Evolutionary conservation across 805 yeast species (phyloP).

Genomic region (Phaffomyces opuntiae): DNA sequence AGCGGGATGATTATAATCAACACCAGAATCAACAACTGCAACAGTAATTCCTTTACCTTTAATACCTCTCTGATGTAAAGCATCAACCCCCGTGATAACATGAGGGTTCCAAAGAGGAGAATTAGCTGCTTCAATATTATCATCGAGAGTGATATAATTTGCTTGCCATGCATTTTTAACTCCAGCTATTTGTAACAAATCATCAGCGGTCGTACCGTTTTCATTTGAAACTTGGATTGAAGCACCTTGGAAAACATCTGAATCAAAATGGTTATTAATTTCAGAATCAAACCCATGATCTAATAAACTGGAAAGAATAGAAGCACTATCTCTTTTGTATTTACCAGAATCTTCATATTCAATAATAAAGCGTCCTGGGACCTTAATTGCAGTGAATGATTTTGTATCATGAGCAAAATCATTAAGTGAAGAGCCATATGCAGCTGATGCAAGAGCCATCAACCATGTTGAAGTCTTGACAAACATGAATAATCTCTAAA

Average conservation of each 20-base stretch:
- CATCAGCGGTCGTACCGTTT: conserved; percentile 7
- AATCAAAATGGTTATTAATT: conserved; percentile 7
- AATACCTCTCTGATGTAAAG: conserved; percentile 4
- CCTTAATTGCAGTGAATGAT: neutral
- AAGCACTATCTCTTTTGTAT: conserved; percentile 3
- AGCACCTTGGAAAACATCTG: conserved; percentile 10
- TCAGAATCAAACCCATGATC: conserved; percentile 6
- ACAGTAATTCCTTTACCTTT: conserved; percentile 5
- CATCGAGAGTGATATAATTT: conserved; percentile 5
- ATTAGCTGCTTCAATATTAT: neutral
- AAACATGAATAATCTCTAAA: no score
- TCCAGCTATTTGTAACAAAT: conserved; percentile 3
- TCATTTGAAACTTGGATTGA: conserved; percentile 5
- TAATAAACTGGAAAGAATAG: conserved; percentile 1
- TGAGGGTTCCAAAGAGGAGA: conserved; percentile 6
- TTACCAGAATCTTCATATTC: conserved; percentile 8
- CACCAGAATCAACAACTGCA: conserved; percentile 9
- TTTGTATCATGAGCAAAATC: neutral
- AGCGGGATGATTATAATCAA: conserved; percentile 4
- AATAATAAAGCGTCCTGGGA: conserved; percentile 11
- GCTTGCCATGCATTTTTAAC: conserved; percentile 11
- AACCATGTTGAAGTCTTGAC: neutral
- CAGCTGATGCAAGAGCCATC: neutral
- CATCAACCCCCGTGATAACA: conserved; percentile 5
- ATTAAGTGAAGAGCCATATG: neutral